Evolutionary conservation across 2,329 filamentous ascomycete genomes (phyloP), one percentile per base, ranked within the genome.

Genomic region (Beauveria rudraprayagi): DNA sequence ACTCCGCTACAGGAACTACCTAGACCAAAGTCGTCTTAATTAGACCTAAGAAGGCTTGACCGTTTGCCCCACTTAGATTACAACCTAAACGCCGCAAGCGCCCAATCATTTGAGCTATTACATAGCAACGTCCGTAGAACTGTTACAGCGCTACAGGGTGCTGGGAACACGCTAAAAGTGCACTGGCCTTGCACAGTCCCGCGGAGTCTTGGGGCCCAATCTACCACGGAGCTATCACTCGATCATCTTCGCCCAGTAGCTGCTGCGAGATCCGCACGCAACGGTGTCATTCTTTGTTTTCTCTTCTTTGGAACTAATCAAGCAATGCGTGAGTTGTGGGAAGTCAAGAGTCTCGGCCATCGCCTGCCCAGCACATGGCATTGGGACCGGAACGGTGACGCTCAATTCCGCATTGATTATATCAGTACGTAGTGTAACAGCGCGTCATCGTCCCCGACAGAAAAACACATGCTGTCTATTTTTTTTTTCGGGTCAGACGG

Each of bases 1-100:
- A 69, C 66, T 69, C 66, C 66, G 67, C 66, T 68, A 69, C 67
- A 63, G 65, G 66, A 67, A 65, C 66, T 60, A 61, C 50, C 52
- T n/a, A 54, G n/a, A 8, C 7, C 9, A 47, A 30, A 41, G 22
- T 37, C 19, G 51, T 11, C 41, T 61, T 63, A 61, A 54, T 61
- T 24, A 40, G 3, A 30, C 11, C 16, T 61, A 63, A 37, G 5
- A 62, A 60, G 30, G 24, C 16, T 10, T 22, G 1, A 48, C 26
- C 14, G 9, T 5, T 1, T 41, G 55, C n/a, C 44, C 56, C 51
- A 60, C 61, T 30, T 56, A 19, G 37, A 26, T 14, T 52, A 51
- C 22, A 51, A 56, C 43, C 47, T 61, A 57, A 53, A 61, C 60
- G 60, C 60, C 60, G 43, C 60, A 53, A 53, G 40, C 47, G 53